Base-by-base conservation (phyloP, 495 filamentous ascomycete genomes). In the Aspergillus sclerotioniger region DNA sequence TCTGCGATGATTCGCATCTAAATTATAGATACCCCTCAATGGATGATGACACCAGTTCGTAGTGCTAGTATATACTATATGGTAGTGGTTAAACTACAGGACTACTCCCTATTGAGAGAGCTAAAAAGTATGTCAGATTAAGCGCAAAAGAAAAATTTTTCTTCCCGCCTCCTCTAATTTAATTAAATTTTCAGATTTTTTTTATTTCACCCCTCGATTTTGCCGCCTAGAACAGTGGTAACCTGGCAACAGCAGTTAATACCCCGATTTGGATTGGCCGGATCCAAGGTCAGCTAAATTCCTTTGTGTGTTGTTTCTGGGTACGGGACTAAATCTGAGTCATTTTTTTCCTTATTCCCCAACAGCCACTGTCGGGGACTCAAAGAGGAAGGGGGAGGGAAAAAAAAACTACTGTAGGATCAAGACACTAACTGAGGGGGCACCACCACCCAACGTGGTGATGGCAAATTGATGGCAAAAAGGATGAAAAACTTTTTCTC, bases 11-110 rank as follows among this genome's bases (percentile, higher is more conserved):
- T 50, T 31, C 16, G 6, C 46, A 50, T 50, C 47, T 50, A 50
- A 25, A 28, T 50, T 31, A 50, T 16, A 50, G 47, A 50, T 50
- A 53, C 51, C 51, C 51, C 51, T 53, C 51, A 53, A 53, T 53
- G 20, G 35, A 53, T 32, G 25, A 32, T 50, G 47, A 50, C 47
- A 28, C 20, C 28, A 53, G 10, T 19, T 16, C 28, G 31, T 41
- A 41, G 12, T 25, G 5, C 37, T 41, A 15, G 37, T 39, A 8
- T 39, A 33, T 13, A 39, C 35, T 3, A 39, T 39, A 25, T 5
- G 25, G 25, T 2, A 12, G 6, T 41, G 13, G 10, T 41, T 41
- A 41, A n/a, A 13, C 37, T 35, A 52, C 33, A 39, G 17, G 10
- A 32, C 47, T 50, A 25, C 21, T 28, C 13, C 37, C 12, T 12